A percentile compares a stretch with the other conserved stretches of the same genome.
Evolutionary conservation across 176 grass and related monocot genomes (phyloP).

Genomic region (Aegilops bicornis): DNA sequence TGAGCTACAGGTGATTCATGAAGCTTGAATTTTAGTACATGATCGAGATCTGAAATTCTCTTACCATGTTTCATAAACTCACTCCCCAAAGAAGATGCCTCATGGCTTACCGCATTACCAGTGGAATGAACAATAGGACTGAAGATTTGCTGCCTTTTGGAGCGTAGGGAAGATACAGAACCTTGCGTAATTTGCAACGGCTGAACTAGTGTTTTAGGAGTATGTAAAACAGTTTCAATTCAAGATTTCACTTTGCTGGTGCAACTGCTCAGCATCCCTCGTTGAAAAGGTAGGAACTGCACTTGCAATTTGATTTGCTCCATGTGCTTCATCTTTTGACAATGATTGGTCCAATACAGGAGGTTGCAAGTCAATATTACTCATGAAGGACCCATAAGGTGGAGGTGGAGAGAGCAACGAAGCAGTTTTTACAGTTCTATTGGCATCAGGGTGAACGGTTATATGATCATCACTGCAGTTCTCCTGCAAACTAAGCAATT

Average conservation of each 20-base stretch:
- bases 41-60: slow-evolving; percentile 55
- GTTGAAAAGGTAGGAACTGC: slow-evolving; percentile 7
- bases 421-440: slow-evolving; percentile 24
- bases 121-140: slow-evolving; percentile 22
- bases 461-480: slow-evolving; percentile 18
- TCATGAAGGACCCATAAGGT: slow-evolving; percentile 18
- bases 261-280: slow-evolving; percentile 29
- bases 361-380: slow-evolving; percentile 18
- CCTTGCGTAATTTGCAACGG: slow-evolving; percentile 30
- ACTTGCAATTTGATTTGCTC: slow-evolving; percentile 20
- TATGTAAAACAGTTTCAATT: slow-evolving; percentile 38
- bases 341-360: slow-evolving; percentile 10
- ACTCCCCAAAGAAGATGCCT: slow-evolving; percentile 34
- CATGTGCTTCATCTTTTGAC: slow-evolving; percentile 36
- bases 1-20: slow-evolving; percentile 34
- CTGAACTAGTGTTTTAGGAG: slow-evolving; percentile 42
- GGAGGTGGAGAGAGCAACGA: slow-evolving; percentile 20
- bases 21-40: slow-evolving; percentile 29
- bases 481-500: slow-evolving; percentile 38
- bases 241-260: slow-evolving; percentile 25
- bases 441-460: slow-evolving; percentile 10
- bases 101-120: slow-evolving; percentile 20
- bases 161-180: slow-evolving; percentile 56
- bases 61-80: slow-evolving; percentile 52
- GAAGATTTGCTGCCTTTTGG: slow-evolving; percentile 49